Evolutionary conservation across 2,329 filamentous ascomycete genomes (phyloP).

Genomic region (Aspergillus sp.): DNA sequence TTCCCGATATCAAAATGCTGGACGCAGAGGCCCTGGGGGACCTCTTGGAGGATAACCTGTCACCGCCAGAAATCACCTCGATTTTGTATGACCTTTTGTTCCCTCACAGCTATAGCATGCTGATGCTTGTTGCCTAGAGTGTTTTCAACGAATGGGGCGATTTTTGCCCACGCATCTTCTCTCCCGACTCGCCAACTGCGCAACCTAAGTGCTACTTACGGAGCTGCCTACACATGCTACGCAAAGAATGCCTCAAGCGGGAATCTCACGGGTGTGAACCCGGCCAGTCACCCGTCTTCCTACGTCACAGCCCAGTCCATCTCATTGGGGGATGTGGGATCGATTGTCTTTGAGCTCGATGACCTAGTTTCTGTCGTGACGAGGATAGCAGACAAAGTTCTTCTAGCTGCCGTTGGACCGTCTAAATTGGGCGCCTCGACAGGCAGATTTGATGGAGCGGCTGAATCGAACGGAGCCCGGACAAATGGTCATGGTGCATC

Average conservation of each 20-base stretch:
- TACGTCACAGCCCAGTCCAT: slow-evolving; percentile 38
- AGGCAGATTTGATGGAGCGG: not conserved
- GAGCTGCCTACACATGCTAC: slow-evolving; percentile 39
- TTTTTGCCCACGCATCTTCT: slow-evolving; percentile 39
- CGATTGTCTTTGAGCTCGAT: slow-evolving; percentile 40
- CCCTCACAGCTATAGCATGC: not conserved
- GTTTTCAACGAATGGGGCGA: slow-evolving; percentile 39
- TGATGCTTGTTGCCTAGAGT: slow-evolving; percentile 22
- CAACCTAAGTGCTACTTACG: slow-evolving; percentile 39
- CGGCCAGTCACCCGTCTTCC: slow-evolving; percentile 38
- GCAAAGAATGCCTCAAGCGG: slow-evolving; percentile 36
- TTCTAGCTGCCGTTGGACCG: slow-evolving; percentile 37
- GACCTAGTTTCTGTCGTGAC: slow-evolving; percentile 38
- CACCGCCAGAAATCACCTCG: slow-evolving; percentile 39
- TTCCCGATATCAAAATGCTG: slow-evolving; percentile 41
- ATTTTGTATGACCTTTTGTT: slow-evolving; percentile 28
- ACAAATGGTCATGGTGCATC: not conserved
- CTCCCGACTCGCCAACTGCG: slow-evolving; percentile 36
- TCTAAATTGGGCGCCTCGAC: slow-evolving; percentile 17
- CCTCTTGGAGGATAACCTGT: slow-evolving; percentile 38
- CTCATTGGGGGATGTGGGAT: slow-evolving; percentile 39
- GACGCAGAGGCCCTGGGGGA: slow-evolving; percentile 38
- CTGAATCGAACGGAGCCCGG: slow-evolving; percentile 1
- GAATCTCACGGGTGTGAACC: slow-evolving; percentile 39
- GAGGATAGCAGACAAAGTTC: slow-evolving; percentile 38